Base-by-base conservation (phyloP, 768 basidiomycete species). In the Trametes meyenii region DNA sequence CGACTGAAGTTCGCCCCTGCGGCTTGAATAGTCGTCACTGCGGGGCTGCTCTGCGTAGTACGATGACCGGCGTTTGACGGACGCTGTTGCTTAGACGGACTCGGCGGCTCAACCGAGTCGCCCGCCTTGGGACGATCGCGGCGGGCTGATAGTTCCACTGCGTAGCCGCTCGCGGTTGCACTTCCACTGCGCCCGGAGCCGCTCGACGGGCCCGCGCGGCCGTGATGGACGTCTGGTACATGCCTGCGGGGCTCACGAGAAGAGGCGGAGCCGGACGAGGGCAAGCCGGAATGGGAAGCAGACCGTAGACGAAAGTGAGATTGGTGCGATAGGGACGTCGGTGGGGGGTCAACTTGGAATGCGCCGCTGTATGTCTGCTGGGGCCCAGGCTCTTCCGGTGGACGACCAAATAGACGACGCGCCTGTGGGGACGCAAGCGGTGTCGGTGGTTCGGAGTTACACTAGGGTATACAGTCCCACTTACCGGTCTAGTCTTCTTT, bases 381-480 rank as follows among this genome's bases (percentile, higher is more conserved):
- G 6, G 62, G 62, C 11, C 62, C 62, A 2, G 62, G 56, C 23
- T 26, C 55, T 2, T 58, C 57, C 10, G 21, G 33, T 5, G 62
- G 62, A 14, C 62, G 44, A 10, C 62, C 62, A 50, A 63, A 63
- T n/a, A 43, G 13, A 26, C 62, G 62, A 17, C 62, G 56, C 46
- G 62, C 50, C 62, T 63, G 52, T 36, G 53, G 26, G n/a, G 33
- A 50, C 38, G 29, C 4, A 33, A 33, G 21, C 36, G 5, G 33
- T 35, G 50, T 55, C 7, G 46, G 40, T 19, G 40, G n/a, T 23
- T 14, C 39, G 42, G 33, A 29, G 16, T 17, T 45, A 35, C 44
- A 40, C 46, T 19, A 55, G 38, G 24, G 16, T 35, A 21, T 21
- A 21, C 26, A 42, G 40, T 12, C 13, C 17, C 51, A 54, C 62